These are phyloP conservation scores for Microstegium vimineum DNA, from an alignment of 176 grass and related monocot genomes.

Conservation along the genomic window DNA sequence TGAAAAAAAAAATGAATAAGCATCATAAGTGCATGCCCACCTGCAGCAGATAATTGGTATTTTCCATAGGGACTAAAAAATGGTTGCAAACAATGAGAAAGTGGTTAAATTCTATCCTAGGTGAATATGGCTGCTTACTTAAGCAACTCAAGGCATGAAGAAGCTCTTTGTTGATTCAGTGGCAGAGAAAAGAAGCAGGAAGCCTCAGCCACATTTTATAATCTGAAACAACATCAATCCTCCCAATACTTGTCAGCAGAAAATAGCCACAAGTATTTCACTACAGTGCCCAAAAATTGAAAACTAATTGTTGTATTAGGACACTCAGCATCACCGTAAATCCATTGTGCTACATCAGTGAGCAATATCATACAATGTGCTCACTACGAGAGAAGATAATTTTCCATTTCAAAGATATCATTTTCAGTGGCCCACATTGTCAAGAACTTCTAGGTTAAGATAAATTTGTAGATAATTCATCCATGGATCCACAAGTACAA, in stretches of 20 bases:
- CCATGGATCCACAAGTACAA: not conserved
- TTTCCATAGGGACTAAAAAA: not conserved
- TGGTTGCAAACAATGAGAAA: conserved; percentile 24
- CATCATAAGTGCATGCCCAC: conserved; percentile 5
- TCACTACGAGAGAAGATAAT: conserved; percentile 1
- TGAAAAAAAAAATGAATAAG: conserved; percentile 10
- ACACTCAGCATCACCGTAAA: conserved; percentile 36
- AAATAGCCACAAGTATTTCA: conserved; percentile 62
- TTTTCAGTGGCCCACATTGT: not conserved
- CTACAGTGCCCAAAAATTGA: conserved; percentile 47
- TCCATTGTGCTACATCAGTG: conserved; percentile 29
- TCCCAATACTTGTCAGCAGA: conserved; percentile 67
- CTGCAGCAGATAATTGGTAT: not conserved
- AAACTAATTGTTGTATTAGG: conserved; percentile 43
- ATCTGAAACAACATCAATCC: conserved; percentile 70
- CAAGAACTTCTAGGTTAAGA: conserved; percentile 6
- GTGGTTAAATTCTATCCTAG: conserved; percentile 55
- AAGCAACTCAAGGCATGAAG: conserved; percentile 73
- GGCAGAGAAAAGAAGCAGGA: conserved; percentile 83
- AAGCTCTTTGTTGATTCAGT: conserved; percentile 67
- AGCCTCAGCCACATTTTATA: conserved; percentile 70
- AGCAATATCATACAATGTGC: conserved; percentile 18
- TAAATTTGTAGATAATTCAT: not conserved
- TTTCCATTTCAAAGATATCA: not conserved
- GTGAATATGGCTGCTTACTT: conserved; percentile 86